These are phyloP conservation scores for Myriosclerotinia curreyana DNA, from an alignment of 2,329 filamentous ascomycete genomes.

Conservation along the genomic window DNA sequence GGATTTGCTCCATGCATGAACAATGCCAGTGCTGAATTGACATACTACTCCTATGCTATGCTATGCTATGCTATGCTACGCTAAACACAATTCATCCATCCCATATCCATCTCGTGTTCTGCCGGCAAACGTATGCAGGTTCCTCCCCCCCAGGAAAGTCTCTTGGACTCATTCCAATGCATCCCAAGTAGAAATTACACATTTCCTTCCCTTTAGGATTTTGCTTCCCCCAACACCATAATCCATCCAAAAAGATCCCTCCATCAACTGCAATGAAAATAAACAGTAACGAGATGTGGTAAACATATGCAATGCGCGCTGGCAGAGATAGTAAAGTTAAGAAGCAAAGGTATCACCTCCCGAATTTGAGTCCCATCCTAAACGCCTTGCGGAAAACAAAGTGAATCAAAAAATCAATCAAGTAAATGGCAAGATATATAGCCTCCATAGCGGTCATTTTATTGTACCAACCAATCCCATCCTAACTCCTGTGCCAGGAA, in stretches of 20 bases:
- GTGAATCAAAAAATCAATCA: neutral
- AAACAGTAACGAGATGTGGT: conserved; percentile 6
- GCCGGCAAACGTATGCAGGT: neutral
- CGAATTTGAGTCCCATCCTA: neutral
- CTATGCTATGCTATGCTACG: neutral
- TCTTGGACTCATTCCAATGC: neutral
- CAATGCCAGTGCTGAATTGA: conserved; percentile 6
- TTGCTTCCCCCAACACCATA: conserved; percentile 15
- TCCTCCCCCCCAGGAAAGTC: neutral
- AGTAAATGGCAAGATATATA: conserved; percentile 6
- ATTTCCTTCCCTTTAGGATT: conserved; percentile 19
- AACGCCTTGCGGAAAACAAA: conserved; percentile 14
- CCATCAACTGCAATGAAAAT: conserved; percentile 1
- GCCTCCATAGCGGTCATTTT: conserved; percentile 16
- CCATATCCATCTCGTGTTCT: conserved; percentile 5
- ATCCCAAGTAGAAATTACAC: conserved; percentile 19
- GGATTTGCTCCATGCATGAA: neutral
- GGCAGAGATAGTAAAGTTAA: conserved; percentile 15
- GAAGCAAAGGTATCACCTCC: conserved; percentile 13
- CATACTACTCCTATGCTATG: conserved; percentile 2
- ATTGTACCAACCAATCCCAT: conserved; percentile 7
- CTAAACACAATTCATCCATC: conserved; percentile 3
- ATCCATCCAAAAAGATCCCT: conserved; percentile 19
- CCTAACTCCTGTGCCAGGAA: conserved; percentile 3
- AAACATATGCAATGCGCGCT: conserved; percentile 18